These are phyloP conservation scores for Pueraria montana DNA, from an alignment of 306 rosid species.

Conservation along the genomic window DNA sequence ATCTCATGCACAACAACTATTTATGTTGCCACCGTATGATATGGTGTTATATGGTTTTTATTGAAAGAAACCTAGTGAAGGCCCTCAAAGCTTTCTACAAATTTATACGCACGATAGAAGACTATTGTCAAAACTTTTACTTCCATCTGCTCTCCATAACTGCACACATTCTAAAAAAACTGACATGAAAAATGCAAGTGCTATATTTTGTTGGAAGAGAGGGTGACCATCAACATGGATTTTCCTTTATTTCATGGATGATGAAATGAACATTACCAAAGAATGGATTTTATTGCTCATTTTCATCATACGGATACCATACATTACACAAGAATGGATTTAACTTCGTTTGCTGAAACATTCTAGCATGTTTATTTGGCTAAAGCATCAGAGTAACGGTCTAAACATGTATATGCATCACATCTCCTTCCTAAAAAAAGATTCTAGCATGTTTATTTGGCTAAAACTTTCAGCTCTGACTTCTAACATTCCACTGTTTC, in stretches of 20 bases:
- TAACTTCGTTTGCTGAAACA: conserved; percentile 64
- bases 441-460: neutral
- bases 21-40: neutral
- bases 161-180: neutral
- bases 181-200: neutral
- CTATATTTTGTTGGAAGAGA: neutral
- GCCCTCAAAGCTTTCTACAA: neutral
- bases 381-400: neutral
- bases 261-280: neutral
- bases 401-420: neutral
- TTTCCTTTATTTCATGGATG: conserved; percentile 13
- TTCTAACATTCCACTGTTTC: neutral
- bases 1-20: neutral
- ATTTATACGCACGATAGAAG: too few species aligned
- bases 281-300: neutral
- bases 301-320: neutral
- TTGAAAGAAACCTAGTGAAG: neutral
- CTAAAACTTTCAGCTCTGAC: neutral
- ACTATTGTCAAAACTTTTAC: neutral
- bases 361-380: neutral
- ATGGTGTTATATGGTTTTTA: neutral
- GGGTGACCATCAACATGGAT: neutral
- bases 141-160: neutral
- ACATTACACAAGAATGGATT: neutral
- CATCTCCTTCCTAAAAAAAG: neutral